Evolutionary conservation across 2,329 filamentous ascomycete genomes (phyloP), one percentile per base, ranked within the genome.

Genomic region (Ophiognomonia clavigignenti-juglandacearum): DNA sequence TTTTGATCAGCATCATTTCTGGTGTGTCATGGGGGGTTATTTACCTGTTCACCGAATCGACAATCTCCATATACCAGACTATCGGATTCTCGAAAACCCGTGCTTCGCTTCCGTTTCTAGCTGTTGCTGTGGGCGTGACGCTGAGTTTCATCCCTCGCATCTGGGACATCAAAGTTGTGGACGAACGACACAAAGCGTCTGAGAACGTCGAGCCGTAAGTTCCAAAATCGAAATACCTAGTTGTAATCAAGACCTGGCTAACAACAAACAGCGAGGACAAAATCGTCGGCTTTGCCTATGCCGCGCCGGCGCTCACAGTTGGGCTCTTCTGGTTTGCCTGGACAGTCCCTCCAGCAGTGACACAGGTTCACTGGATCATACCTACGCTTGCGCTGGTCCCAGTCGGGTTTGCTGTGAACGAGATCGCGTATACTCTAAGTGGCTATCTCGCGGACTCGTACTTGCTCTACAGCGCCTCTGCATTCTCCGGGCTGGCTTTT

Each of bases 321-420:
- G 70, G 65, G 2, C 63, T 76, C 1, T 72, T 69, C 64, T 64
- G 61, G 57, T 73, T 75, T 48, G 66, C 68, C 4, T 70, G 67
- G 62, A 74, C 72, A 2, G 65, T 75, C 4, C 72, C 74, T 0
- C 71, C 71, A 2, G 53, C 54, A 3, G 53, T 62, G 1, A 49
- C 54, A 13, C 34, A 56, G 27, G 36, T 65, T 1, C 62, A 63
- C 20, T 72, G 69, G 64, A 59, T 70, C 7, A 63, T 68, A 2
- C 64, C 69, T 3, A 65, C 67, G 4, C 40, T 68, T 1, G 62
- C 67, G 0, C 61, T 76, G 3, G 56, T 70, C 0, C 56, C 70
- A 3, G 62, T 75, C 8, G 74, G 73, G 0, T 77, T 71, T 55
- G 69, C 69, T 0, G 54, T 70, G 20, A 74, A 73, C 14, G 73